Evolutionary conservation across 306 rosid genomes (phyloP), one percentile per base, ranked within the genome.

Genomic region (Lupinus albus): DNA sequence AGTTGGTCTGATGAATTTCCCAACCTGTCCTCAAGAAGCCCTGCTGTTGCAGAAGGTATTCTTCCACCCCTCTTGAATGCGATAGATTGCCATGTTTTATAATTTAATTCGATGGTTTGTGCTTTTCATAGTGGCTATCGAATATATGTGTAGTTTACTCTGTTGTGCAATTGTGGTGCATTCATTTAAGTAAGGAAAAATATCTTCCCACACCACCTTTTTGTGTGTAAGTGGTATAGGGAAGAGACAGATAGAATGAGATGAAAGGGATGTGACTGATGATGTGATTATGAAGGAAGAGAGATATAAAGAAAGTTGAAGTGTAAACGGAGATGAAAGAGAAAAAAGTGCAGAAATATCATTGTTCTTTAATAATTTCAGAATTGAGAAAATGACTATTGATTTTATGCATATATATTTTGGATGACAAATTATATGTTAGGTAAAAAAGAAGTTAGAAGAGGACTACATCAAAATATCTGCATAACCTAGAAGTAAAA

Each of bases 1-100:
- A 78, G 79, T 92, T 57, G 97, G 97, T 81, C 75, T 92, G 61
- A 78, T 92, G 83, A 80, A 70, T 73, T 92, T 92, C 60, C 97
- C 90, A 13, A 92, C 95, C 67, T 92, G 95, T 78, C 96, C 95
- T 71, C 83, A 76, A 47, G 96, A 92, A 82, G 91, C 95, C 35
- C 25, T 77, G 20, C 71, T 92, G 66, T 67, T 89, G 78, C 86
- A 89, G 58, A 70, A 88, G 96, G 96, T 87, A 81, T 48, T 68
- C 33, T 63, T 77, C 13, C 67, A 39, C 50, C 1, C 6, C 18
- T 33, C 64, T 11, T 60, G 49, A 25, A 25, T 41, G 11, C 48
- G 64, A 35, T 21, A 61, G 20, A 20, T 54, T 69, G 47, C 51
- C 39, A 12, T 51, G 20, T 64, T 20, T 35, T 42, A 9, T 64